phyloP scores from a whole-genome alignment of 129 eudicot species.

The Logfia minima region DNA sequence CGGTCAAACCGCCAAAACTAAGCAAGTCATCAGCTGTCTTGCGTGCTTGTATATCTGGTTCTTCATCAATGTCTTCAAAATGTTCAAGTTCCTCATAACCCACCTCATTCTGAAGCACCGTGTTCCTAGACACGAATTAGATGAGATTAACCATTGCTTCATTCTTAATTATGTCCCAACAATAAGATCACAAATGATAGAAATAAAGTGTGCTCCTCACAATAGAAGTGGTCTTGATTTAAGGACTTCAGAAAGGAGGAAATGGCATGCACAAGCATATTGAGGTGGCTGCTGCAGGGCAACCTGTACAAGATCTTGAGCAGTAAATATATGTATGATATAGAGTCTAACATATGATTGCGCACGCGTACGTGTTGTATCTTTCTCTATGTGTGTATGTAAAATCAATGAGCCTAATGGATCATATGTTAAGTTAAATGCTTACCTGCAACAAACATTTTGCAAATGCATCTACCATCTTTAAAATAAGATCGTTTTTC shows the following conservation, averaged over 20 bases:
- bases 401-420: background rate
- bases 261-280: slow-evolving; percentile 89
- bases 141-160: background rate
- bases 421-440: background rate
- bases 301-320: slow-evolving; percentile 48
- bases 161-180: background rate
- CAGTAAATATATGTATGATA: slow-evolving; percentile 20
- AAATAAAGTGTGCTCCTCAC: slow-evolving; percentile 34
- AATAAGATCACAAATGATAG: background rate
- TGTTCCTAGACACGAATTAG: slow-evolving; percentile 55
- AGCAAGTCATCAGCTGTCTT: slow-evolving; percentile 35
- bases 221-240: slow-evolving; percentile 95
- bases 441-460: slow-evolving; percentile 91
- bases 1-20: slow-evolving; percentile 32
- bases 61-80: slow-evolving; percentile 79
- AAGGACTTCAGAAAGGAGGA: slow-evolving; percentile 93
- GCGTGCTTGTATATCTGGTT: slow-evolving; percentile 34
- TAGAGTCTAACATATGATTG: background rate
- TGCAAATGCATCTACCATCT: slow-evolving; percentile 88
- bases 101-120: slow-evolving; percentile 82
- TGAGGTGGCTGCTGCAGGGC: slow-evolving; percentile 95
- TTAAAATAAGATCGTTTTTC: slow-evolving; percentile 79
- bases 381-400: background rate
- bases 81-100: slow-evolving; percentile 92
- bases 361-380: background rate